These are phyloP conservation scores for Ophiocytium majus DNA, from an alignment of 352 stramenopile genomes.

Conservation along the genomic window DNA sequence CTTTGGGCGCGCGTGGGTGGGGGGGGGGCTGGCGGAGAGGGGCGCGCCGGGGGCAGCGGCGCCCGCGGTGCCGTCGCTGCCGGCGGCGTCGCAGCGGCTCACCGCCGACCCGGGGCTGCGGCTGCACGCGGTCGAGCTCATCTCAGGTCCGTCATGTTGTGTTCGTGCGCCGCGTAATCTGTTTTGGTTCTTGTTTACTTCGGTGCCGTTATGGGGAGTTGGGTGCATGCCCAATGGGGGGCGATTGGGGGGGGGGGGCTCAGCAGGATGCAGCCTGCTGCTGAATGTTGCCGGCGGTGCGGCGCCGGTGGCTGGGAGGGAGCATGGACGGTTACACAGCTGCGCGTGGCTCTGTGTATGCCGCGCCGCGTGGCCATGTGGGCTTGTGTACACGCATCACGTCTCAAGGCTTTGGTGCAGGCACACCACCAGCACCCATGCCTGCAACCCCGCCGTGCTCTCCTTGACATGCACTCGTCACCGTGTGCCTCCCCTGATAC, in stretches of 20 bases:
- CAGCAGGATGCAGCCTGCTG: background rate
- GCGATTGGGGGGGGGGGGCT: background rate
- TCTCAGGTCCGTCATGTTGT: background rate
- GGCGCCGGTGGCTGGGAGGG: background rate
- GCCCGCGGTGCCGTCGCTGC: background rate
- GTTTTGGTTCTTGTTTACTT: too few species aligned
- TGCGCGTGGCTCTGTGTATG: too few species aligned
- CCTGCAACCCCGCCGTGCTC: too few species aligned
- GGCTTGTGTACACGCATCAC: too few species aligned
- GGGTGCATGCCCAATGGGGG: background rate
- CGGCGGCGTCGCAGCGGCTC: background rate
- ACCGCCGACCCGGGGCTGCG: background rate
- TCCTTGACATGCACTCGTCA: too few species aligned
- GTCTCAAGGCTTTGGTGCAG: too few species aligned
- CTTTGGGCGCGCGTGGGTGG: constrained; percentile 16
- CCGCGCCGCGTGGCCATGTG: too few species aligned
- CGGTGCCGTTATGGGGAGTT: background rate
- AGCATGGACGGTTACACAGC: background rate
- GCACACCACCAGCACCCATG: too few species aligned
- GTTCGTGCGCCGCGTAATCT: background rate
- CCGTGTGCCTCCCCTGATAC: too few species aligned
- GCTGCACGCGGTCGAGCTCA: constrained; percentile 3
- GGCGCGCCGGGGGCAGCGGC: background rate
- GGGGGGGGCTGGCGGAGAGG: background rate
- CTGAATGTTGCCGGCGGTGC: background rate